Evolutionary conservation across 345 rosid species (phyloP), one percentile per base, ranked within the genome.

Genomic region (Eucalyptus sp.): DNA sequence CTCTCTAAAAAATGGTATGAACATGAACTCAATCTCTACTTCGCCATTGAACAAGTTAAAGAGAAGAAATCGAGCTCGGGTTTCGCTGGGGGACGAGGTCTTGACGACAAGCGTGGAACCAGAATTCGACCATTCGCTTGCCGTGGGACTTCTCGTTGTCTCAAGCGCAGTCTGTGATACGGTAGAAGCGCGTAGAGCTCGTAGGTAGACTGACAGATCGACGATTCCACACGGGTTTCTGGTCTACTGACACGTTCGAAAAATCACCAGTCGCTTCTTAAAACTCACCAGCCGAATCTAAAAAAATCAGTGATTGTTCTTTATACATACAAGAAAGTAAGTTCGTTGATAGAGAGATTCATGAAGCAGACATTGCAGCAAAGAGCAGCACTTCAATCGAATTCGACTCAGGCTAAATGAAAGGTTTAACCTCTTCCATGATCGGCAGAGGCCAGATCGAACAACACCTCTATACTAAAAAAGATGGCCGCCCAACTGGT

Each of bases 1-100:
- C 49, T 31, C 13, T 76, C 24, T 60, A 15, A 66, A 66, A 0
- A 4, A 31, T 16, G 13, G 44, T 9, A 68, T 10, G 81, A 17
- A 33, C 81, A 3, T 71, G 81, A 71, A 71, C 81, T 71, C 46
- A 71, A 17, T 17, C 44, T 20, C 81, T 37, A 18, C 13, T 71
- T 10, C 25, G 81, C 81, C 50, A 58, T 43, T 83, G 51, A 81
- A 64, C 90, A 92, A 92, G 93, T 90, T 5, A 89, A 90, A 83
- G 87, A 88, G 86, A 94, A 94, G 92, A 91, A 90, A 51, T 91
- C 93, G 15, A 43, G 89, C 50, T 29, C 87, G 51, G 94, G 60
- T 91, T 9, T 20, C 68, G 25, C 60, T 93, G 7, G 94, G 95
- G 89, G 91, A 93, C 25, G 94, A 94, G 89, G 94, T 94, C 25